Evolutionary conservation across 176 grass and related monocot genomes (phyloP).

Genomic region (Bonia amplexicaulis): DNA sequence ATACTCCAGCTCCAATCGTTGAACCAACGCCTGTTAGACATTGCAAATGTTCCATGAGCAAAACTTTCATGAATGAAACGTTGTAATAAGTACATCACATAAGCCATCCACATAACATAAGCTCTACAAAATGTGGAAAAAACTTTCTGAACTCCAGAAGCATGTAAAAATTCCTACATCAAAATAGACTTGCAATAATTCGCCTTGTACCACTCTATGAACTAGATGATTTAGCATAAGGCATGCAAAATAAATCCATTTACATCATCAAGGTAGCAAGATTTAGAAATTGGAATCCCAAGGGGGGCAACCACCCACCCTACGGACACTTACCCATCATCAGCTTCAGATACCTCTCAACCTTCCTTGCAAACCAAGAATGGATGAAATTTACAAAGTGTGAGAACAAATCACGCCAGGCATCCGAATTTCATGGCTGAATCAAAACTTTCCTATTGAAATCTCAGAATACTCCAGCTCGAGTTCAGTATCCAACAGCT

Average conservation of each 20-base stretch:
- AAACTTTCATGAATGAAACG: neutral
- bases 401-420: neutral
- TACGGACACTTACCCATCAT: neutral
- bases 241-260: neutral
- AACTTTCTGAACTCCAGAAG: neutral
- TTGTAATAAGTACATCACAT: neutral
- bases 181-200: neutral
- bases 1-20: conserved; percentile 78
- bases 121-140: neutral
- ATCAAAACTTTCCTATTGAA: neutral
- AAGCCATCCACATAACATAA: neutral
- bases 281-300: neutral
- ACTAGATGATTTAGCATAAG: neutral
- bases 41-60: neutral
- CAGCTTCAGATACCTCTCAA: neutral
- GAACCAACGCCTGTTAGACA: conserved; percentile 69
- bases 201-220: neutral
- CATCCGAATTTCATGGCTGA: neutral
- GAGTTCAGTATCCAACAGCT: neutral
- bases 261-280: neutral
- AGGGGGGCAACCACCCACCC: neutral
- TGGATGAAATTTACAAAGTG: neutral
- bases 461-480: neutral
- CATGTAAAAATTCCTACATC: neutral
- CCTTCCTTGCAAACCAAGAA: neutral